phyloP scores from a whole-genome alignment of 495 filamentous ascomycete genomes.

The Ramalina peruviana region DNA sequence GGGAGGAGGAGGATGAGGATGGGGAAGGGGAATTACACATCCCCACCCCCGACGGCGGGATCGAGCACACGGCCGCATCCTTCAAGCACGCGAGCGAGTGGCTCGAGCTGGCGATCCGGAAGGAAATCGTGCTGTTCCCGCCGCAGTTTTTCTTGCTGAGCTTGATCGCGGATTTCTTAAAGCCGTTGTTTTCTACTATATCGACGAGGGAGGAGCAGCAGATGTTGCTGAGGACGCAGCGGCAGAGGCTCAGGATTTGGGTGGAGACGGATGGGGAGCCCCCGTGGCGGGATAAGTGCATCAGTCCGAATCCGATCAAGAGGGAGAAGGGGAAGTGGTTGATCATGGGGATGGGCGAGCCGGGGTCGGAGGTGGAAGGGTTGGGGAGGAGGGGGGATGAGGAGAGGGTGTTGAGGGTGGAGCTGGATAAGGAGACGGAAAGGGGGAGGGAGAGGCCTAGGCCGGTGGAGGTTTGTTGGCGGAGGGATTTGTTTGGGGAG shows the following conservation, averaged over 20 bases:
- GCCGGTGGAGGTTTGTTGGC: conserved; percentile 7
- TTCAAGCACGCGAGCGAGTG: conserved; percentile 59
- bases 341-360: conserved; percentile 54
- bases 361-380: conserved; percentile 55
- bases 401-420: conserved; percentile 59
- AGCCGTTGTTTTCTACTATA: conserved; percentile 21
- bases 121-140: conserved; percentile 73
- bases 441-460: conserved; percentile 8
- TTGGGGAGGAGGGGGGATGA: conserved; percentile 49
- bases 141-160: conserved; percentile 75
- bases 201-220: conserved; percentile 14
- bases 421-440: conserved; percentile 11
- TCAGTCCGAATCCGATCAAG: conserved; percentile 51
- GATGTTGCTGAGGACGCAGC: conserved; percentile 37
- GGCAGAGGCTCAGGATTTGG: conserved; percentile 44
- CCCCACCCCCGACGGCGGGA: conserved; percentile 68
- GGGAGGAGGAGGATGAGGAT: conserved; percentile 7
- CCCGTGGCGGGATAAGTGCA: conserved; percentile 66
- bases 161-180: conserved; percentile 48
- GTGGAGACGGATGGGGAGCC: conserved; percentile 37
- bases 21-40: conserved; percentile 25
- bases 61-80: conserved; percentile 71
- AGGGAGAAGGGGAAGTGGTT: conserved; percentile 32
- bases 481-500: conserved; percentile 1
- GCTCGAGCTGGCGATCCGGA: conserved; percentile 43